These are phyloP conservation scores for Coriaria nepalensis DNA, from an alignment of 306 rosid genomes.

Conservation along the genomic window DNA sequence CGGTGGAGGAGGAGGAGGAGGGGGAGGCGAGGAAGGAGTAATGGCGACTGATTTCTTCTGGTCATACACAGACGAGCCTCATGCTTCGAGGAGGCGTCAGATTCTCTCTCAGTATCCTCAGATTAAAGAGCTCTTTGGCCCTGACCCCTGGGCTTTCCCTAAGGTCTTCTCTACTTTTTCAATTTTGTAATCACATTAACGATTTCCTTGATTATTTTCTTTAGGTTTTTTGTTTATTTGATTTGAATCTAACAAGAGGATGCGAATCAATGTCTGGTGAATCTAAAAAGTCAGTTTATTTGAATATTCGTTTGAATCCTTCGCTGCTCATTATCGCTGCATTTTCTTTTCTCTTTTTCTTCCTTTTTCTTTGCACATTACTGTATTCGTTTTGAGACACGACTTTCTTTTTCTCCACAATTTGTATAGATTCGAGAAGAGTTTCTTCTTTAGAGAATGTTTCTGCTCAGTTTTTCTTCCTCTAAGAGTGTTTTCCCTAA, in stretches of 20 bases:
- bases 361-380: background rate
- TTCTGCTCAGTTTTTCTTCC: no score
- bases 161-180: conserved; percentile 32
- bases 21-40: conserved; percentile 34
- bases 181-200: no score
- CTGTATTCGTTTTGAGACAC: no score
- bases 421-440: no score
- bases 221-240: background rate
- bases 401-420: no score
- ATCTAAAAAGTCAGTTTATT: no score
- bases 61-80: conserved; percentile 93
- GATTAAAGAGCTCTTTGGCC: conserved; percentile 74
- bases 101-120: conserved; percentile 89
- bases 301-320: no score
- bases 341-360: conserved; percentile 1
- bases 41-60: conserved; percentile 76
- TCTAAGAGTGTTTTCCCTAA: no score
- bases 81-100: conserved; percentile 78
- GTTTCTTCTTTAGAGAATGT: no score
- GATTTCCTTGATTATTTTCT: background rate
- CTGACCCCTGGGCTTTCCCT: conserved; percentile 52
- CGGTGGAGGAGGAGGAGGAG: conserved; percentile 23
- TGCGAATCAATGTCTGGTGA: no score
- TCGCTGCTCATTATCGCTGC: background rate
- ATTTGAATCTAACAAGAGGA: no score